Percentiles rank a stretch among this genome's conserved stretches.
These are phyloP conservation scores for Ammopiptanthus mongolicus DNA, from an alignment of 306 rosid species.

Conservation along the genomic window DNA sequence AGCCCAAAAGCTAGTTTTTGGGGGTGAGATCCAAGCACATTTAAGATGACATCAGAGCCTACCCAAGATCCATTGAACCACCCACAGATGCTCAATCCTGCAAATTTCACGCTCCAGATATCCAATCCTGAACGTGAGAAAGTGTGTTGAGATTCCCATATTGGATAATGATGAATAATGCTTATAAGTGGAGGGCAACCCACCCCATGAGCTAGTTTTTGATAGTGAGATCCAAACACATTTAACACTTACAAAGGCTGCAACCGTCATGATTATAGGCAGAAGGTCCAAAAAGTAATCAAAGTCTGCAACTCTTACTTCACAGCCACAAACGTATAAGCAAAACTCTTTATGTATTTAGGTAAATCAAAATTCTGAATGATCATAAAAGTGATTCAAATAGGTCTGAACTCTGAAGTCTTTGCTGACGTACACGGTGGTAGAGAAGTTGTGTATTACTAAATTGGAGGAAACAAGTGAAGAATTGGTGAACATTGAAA, in stretches of 20 bases:
- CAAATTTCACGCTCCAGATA: too few relatives aligned
- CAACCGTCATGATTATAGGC: background rate
- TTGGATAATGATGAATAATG: too few relatives aligned
- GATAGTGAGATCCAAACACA: too few relatives aligned
- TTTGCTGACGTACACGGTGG: background rate
- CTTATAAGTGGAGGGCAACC: too few relatives aligned
- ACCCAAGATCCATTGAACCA: too few relatives aligned
- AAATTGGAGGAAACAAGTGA: conserved; percentile 13
- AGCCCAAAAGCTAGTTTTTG: too few relatives aligned
- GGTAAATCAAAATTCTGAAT: conserved; percentile 2
- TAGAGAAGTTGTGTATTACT: background rate
- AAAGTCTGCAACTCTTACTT: background rate
- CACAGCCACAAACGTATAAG: background rate
- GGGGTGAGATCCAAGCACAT: too few relatives aligned
- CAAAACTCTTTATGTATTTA: background rate
- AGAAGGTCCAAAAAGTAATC: background rate
- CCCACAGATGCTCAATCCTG: too few relatives aligned
- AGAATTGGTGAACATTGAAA: conserved; percentile 1
- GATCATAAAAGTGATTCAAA: conserved; percentile 6
- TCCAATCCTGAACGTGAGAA: too few relatives aligned
- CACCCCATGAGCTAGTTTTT: too few relatives aligned
- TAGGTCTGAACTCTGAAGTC: conserved; percentile 13
- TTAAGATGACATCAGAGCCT: too few relatives aligned
- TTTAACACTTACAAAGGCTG: background rate
- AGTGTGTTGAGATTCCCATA: too few relatives aligned